Percentiles rank a stretch among this genome's conserved stretches.
phyloP scores from a whole-genome alignment of 805 yeast species.

The Pichia cabralensis region DNA sequence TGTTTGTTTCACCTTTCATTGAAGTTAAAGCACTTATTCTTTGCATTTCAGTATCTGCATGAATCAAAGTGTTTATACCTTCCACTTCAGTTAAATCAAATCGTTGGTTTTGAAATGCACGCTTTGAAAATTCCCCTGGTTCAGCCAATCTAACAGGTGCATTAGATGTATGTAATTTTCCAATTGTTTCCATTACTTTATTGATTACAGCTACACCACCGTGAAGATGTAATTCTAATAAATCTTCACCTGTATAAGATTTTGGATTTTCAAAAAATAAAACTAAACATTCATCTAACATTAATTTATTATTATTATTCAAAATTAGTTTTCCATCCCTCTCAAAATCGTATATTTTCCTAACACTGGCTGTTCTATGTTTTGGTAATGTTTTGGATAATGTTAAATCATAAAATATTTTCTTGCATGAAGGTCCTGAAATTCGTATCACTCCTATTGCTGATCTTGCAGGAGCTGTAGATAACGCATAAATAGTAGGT shows the following conservation, averaged over 20 bases:
- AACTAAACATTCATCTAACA: slow-evolving; percentile 72
- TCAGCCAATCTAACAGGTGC: slow-evolving; percentile 68
- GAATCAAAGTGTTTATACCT: slow-evolving; percentile 79
- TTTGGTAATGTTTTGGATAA: slow-evolving; percentile 27
- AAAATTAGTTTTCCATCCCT: neutral
- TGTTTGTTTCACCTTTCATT: slow-evolving; percentile 58
- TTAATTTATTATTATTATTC: slow-evolving; percentile 12
- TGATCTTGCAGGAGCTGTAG: slow-evolving; percentile 72
- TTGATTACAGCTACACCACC: slow-evolving; percentile 84
- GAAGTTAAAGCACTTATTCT: slow-evolving; percentile 65
- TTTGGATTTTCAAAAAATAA: slow-evolving; percentile 61
- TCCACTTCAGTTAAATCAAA: slow-evolving; percentile 85
- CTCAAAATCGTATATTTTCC: slow-evolving; percentile 36
- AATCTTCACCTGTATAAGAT: slow-evolving; percentile 89
- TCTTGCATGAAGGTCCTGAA: slow-evolving; percentile 56
- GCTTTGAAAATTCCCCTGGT: slow-evolving; percentile 82
- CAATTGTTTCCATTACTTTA: slow-evolving; percentile 57
- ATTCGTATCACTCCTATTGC: slow-evolving; percentile 83
- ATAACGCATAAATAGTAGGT: slow-evolving; percentile 84
- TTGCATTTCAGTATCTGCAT: slow-evolving; percentile 90
- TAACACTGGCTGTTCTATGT: slow-evolving; percentile 47
- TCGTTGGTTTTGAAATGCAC: slow-evolving; percentile 79
- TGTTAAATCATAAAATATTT: slow-evolving; percentile 41
- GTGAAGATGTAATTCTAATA: slow-evolving; percentile 82
- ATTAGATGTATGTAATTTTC: slow-evolving; percentile 36